Percentiles rank a stretch among this genome's conserved stretches.
Conservation (phyloP, 805 yeast species). For the Saturnispora halmiae region DNA sequence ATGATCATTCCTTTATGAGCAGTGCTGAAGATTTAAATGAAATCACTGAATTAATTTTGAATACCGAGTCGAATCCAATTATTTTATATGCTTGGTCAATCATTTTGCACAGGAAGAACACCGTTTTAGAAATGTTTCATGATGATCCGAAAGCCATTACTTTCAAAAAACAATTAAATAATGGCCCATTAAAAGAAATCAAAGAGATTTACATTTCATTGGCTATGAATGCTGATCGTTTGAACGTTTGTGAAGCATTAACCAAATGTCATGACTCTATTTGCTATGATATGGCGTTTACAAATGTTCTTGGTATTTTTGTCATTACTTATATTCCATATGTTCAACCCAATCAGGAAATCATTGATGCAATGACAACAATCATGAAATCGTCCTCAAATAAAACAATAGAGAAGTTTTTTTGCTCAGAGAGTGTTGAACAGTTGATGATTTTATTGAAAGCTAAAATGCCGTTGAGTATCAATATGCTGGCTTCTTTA, state of each 20-base stretch:
- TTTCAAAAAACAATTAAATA: constrained; percentile 9
- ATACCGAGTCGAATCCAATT: constrained; percentile 36
- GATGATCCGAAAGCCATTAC: constrained; percentile 15
- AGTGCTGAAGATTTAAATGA: constrained; percentile 32
- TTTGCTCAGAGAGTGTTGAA: constrained; percentile 35
- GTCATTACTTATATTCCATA: constrained; percentile 41
- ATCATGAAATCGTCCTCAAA: constrained; percentile 40
- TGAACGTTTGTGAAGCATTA: constrained; percentile 40
- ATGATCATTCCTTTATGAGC: constrained; percentile 32
- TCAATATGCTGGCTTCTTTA: constrained; percentile 52
- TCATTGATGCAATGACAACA: constrained; percentile 34
- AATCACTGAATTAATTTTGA: constrained; percentile 19
- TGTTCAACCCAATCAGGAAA: constrained; percentile 36
- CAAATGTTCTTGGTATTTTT: constrained; percentile 40
- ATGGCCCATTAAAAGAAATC: constrained; percentile 17
- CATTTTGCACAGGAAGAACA: constrained; percentile 42
- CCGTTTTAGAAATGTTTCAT: constrained; percentile 30
- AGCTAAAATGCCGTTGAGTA: constrained; percentile 64
- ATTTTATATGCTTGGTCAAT: constrained; percentile 62
- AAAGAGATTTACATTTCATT: constrained; percentile 26
- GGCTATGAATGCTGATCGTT: constrained; percentile 31
- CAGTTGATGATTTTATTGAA: constrained; percentile 44
- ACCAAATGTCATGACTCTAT: constrained; percentile 34
- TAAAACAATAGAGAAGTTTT: constrained; percentile 36
- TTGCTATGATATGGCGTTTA: constrained; percentile 41